Conservation (phyloP, 345 rosid genomes). For the Salix viminalis region DNA sequence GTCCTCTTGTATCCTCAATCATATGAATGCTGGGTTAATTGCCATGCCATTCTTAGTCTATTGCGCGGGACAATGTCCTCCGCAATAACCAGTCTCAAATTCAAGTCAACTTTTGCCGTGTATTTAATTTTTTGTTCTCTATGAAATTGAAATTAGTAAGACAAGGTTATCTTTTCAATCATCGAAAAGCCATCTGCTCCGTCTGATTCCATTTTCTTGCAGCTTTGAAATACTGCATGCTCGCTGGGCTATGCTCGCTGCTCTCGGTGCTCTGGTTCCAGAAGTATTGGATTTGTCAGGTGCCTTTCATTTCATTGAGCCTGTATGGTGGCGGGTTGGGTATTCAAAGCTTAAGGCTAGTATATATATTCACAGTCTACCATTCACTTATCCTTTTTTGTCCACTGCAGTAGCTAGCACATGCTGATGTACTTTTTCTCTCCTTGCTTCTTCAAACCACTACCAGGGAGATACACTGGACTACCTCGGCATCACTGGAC, state of each 20-base stretch:
- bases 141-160: too few relatives aligned
- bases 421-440: neutral
- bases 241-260: conserved; percentile 98
- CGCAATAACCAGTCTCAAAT: neutral
- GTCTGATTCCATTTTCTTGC: conserved; percentile 16
- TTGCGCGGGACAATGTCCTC: neutral
- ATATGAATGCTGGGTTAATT: neutral
- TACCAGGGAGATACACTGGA: conserved; percentile 84
- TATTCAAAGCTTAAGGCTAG: conserved; percentile 80
- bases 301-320: conserved; percentile 71
- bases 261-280: conserved; percentile 81
- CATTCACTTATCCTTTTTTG: neutral
- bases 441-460: neutral
- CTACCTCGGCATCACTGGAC: conserved; percentile 90
- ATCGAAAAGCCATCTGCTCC: neutral
- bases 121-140: neutral
- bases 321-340: conserved; percentile 97
- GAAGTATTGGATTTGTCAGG: conserved; percentile 70
- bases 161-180: neutral
- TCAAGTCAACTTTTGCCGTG: neutral
- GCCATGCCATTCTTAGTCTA: neutral
- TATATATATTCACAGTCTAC: neutral
- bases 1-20: neutral
- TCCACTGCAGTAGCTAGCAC: neutral
- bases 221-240: conserved; percentile 95